Percentiles rank a stretch among this genome's conserved stretches.
These are phyloP conservation scores for Aspergillus persii DNA, from an alignment of 2,329 filamentous ascomycete genomes.

Conservation along the genomic window DNA sequence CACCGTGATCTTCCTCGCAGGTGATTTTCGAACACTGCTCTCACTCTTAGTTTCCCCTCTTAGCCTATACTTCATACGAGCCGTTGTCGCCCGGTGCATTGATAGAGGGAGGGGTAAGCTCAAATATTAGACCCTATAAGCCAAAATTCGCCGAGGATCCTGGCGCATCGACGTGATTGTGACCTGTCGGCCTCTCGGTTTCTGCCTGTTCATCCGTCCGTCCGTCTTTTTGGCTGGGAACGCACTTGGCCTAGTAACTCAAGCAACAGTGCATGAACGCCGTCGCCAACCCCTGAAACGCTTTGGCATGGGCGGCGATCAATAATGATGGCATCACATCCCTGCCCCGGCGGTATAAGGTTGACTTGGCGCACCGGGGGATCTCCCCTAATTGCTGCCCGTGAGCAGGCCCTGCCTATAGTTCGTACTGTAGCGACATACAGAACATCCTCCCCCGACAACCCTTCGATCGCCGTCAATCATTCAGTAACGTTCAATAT, in stretches of 20 bases:
- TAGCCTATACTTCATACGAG: constrained; percentile 6
- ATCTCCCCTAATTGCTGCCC: not conserved
- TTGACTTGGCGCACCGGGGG: constrained; percentile 3
- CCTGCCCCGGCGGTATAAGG: constrained; percentile 8
- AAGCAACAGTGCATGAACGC: not conserved
- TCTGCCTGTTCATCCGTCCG: not conserved
- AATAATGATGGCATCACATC: constrained; percentile 4
- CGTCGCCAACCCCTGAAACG: constrained; percentile 1
- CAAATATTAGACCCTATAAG: constrained; percentile 23
- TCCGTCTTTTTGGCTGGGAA: not conserved
- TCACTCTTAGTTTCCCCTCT: not conserved
- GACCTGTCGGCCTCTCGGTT: not conserved
- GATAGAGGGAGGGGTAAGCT: constrained; percentile 9
- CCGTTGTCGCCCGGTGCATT: constrained; percentile 17
- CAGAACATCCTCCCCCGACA: not conserved
- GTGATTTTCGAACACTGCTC: constrained; percentile 23
- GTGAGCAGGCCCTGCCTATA: not conserved
- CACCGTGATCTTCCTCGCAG: constrained; percentile 15
- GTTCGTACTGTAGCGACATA: not conserved
- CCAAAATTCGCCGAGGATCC: constrained; percentile 9
- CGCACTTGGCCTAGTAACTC: not conserved
- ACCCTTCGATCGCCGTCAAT: not conserved
- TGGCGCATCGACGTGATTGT: not conserved
- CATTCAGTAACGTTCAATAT: not conserved
- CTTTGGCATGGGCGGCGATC: not conserved